Evolutionary conservation across 805 yeast species (phyloP).

Genomic region (Ogataea saltuana): DNA sequence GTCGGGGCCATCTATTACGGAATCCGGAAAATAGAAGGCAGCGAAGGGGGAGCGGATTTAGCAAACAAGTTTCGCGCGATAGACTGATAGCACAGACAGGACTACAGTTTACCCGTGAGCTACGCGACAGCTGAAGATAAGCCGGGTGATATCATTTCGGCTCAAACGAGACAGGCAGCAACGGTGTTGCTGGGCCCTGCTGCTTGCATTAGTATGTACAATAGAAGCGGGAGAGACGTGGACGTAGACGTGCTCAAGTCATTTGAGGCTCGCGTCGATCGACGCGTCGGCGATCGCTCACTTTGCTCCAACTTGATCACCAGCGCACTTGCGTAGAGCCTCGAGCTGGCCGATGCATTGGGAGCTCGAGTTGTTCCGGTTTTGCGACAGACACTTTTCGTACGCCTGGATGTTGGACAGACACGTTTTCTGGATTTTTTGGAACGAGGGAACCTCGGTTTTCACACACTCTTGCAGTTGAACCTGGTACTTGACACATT

Average conservation of each 20-base stretch:
- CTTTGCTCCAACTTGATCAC: constrained; percentile 14
- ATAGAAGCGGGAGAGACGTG: too few species aligned
- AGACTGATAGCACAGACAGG: too few species aligned
- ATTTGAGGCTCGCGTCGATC: constrained; percentile 2
- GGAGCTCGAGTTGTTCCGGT: constrained; percentile 43
- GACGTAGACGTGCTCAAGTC: too few species aligned
- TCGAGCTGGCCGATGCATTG: constrained; percentile 56
- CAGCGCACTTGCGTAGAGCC: constrained; percentile 59
- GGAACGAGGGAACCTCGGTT: constrained; percentile 66
- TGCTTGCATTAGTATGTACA: not conserved
- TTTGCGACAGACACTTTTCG: constrained; percentile 60
- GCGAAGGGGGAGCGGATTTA: too few species aligned
- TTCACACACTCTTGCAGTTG: constrained; percentile 64
- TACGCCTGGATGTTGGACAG: constrained; percentile 57
- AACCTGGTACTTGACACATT: constrained; percentile 58
- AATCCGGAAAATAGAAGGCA: not conserved
- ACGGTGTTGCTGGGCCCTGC: too few species aligned
- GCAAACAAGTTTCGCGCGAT: too few species aligned
- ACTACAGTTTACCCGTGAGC: too few species aligned
- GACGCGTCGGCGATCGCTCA: not conserved
- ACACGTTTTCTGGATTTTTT: constrained; percentile 65
- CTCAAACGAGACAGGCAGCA: too few species aligned
- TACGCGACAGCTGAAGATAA: too few species aligned
- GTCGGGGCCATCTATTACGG: constrained; percentile 3
- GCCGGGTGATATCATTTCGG: too few species aligned